These are phyloP conservation scores for Rugosomyces carneus DNA, from an alignment of 1,284 basidiomycete species.

Conservation along the genomic window DNA sequence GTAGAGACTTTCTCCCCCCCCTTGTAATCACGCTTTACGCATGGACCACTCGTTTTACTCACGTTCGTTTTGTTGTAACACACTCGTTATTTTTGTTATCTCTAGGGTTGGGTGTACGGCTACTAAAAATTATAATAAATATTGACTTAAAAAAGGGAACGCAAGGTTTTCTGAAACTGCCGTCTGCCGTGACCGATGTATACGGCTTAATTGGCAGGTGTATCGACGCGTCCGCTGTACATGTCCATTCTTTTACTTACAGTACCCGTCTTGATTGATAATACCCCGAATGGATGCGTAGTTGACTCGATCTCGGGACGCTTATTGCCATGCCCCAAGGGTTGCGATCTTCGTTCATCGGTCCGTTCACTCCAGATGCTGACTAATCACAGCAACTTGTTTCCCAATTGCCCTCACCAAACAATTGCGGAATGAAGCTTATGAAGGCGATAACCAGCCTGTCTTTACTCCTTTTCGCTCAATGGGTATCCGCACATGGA, in stretches of 20 bases:
- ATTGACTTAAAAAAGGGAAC: no score
- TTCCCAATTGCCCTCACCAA: no score
- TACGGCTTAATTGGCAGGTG: no score
- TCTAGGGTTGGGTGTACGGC: neutral
- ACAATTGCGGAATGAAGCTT: neutral
- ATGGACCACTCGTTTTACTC: neutral
- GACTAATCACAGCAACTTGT: slow-evolving; percentile 14
- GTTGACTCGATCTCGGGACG: no score
- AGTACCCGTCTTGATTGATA: no score
- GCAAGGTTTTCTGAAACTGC: no score
- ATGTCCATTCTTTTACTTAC: no score
- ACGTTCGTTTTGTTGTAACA: neutral
- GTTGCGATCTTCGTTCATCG: no score
- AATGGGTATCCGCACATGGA: slow-evolving; percentile 35
- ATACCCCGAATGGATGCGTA: no score
- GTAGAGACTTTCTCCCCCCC: neutral
- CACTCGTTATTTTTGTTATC: slow-evolving; percentile 1
- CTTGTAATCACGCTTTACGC: neutral
- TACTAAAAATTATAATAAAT: neutral
- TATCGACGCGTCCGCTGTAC: no score
- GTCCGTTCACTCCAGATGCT: slow-evolving; percentile 1
- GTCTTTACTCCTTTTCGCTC: slow-evolving; percentile 28
- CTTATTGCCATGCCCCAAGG: no score
- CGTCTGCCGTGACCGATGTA: no score
- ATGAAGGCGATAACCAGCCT: slow-evolving; percentile 35